phyloP scores from a whole-genome alignment of 78 protist genomes.

The Guillardia theta region DNA sequence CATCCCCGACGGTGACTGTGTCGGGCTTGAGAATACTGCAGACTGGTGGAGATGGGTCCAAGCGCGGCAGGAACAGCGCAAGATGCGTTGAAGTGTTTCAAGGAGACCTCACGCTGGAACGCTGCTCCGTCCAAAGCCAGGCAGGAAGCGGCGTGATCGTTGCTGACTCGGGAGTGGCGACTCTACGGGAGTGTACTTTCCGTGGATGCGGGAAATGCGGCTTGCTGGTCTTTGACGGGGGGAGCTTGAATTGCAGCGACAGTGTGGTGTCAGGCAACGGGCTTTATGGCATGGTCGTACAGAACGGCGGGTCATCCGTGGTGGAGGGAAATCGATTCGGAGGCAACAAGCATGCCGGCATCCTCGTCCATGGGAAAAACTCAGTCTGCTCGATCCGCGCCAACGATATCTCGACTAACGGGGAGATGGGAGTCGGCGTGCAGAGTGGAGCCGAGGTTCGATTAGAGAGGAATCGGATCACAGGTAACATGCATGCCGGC shows the following conservation, averaged over 20 bases:
- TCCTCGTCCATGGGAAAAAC: background rate
- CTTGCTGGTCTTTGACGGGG: constrained; percentile 12
- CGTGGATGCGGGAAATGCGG: background rate
- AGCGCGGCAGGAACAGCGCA: background rate
- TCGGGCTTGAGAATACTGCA: background rate
- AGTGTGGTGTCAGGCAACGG: background rate
- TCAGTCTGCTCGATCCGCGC: background rate
- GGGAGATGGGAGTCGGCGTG: constrained; percentile 21
- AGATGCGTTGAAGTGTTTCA: background rate
- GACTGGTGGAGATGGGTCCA: background rate
- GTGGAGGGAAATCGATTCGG: constrained; percentile 6
- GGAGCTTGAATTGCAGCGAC: background rate
- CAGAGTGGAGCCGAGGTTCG: background rate
- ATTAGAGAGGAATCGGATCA: background rate
- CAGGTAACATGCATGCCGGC: constrained; percentile 7
- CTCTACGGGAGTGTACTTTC: background rate
- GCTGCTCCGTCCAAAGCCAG: background rate
- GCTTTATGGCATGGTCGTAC: background rate
- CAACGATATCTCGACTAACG: constrained; percentile 10
- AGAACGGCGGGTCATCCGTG: background rate
- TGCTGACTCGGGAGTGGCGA: background rate
- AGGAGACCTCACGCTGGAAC: background rate
- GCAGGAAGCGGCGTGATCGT: background rate
- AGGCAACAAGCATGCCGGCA: background rate
- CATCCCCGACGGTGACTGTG: background rate